phyloP scores from a whole-genome alignment of 1,139 yeast genomes.

The Debaryomycetaceae sp. region DNA sequence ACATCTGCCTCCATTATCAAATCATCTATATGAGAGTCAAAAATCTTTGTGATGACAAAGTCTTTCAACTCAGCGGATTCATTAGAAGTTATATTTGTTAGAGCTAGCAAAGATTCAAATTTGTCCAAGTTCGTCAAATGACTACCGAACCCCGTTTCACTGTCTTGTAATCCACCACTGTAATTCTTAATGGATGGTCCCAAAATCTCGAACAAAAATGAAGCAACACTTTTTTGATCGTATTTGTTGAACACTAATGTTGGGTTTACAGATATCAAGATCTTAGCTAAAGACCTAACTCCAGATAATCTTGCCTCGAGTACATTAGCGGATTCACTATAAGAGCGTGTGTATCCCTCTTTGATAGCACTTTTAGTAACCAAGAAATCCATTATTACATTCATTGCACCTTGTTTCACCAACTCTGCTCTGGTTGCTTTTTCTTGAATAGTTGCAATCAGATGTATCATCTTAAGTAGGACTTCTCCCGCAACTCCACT shows the following conservation, averaged over 20 bases:
- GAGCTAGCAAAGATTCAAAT: slow-evolving; percentile 44
- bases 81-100: slow-evolving; percentile 42
- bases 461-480: slow-evolving; percentile 21
- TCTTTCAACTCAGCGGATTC: slow-evolving; percentile 26
- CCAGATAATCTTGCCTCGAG: slow-evolving; percentile 26
- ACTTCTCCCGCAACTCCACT: slow-evolving; percentile 13
- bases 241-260: slow-evolving; percentile 36
- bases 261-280: slow-evolving; percentile 44
- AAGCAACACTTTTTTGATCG: slow-evolving; percentile 39
- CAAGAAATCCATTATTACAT: slow-evolving; percentile 35
- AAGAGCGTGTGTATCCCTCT: slow-evolving; percentile 20
- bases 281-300: slow-evolving; percentile 37
- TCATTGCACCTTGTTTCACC: slow-evolving; percentile 47
- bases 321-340: slow-evolving; percentile 7
- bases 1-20: slow-evolving; percentile 38
- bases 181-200: slow-evolving; percentile 30
- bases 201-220: slow-evolving; percentile 47
- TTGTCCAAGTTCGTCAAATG: slow-evolving; percentile 34
- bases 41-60: slow-evolving; percentile 32
- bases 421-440: slow-evolving; percentile 30
- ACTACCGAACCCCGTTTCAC: slow-evolving; percentile 13
- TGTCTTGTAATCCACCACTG: slow-evolving; percentile 10
- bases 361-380: slow-evolving; percentile 26
- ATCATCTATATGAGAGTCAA: slow-evolving; percentile 30
- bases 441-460: slow-evolving; percentile 24